phyloP scores from a whole-genome alignment of 108 stramenopile species.

The Stephanodiscus triporus region DNA sequence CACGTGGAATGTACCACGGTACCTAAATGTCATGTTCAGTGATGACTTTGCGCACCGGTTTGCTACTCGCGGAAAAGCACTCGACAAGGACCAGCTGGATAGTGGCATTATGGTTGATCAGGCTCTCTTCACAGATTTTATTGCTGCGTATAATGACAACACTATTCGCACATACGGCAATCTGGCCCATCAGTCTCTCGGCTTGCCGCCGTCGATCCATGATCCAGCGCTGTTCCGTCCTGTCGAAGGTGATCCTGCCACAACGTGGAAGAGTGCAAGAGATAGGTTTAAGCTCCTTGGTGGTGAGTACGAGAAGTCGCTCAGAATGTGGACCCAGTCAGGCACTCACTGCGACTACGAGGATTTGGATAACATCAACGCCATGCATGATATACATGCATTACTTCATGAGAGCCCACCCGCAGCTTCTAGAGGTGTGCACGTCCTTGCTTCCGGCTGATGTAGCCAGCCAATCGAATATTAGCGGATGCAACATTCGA shows the following conservation, averaged over 20 bases:
- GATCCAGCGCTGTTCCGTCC: too few species aligned
- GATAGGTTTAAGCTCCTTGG: not conserved
- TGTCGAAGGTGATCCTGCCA: too few species aligned
- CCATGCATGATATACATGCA: constrained; percentile 12
- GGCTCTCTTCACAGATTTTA: not conserved
- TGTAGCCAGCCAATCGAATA: not conserved
- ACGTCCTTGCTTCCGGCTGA: not conserved
- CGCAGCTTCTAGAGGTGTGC: not conserved
- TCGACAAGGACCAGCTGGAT: constrained; percentile 2
- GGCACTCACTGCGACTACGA: constrained; percentile 2
- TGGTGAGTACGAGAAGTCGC: not conserved
- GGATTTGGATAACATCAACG: not conserved
- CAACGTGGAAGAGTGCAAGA: not conserved
- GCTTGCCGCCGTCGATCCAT: not conserved
- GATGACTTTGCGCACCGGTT: not conserved
- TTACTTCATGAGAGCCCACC: not conserved
- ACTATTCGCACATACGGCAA: not conserved
- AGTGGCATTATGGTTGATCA: not conserved
- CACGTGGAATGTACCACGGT: not conserved
- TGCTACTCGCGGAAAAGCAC: not conserved
- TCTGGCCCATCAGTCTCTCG: not conserved
- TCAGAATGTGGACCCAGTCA: not conserved
- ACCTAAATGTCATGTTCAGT: constrained; percentile 4
- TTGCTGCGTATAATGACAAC: constrained; percentile 1
- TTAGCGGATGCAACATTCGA: not conserved